Conservation (phyloP, 2,329 filamentous ascomycete genomes). For the Claviceps sp. region DNA sequence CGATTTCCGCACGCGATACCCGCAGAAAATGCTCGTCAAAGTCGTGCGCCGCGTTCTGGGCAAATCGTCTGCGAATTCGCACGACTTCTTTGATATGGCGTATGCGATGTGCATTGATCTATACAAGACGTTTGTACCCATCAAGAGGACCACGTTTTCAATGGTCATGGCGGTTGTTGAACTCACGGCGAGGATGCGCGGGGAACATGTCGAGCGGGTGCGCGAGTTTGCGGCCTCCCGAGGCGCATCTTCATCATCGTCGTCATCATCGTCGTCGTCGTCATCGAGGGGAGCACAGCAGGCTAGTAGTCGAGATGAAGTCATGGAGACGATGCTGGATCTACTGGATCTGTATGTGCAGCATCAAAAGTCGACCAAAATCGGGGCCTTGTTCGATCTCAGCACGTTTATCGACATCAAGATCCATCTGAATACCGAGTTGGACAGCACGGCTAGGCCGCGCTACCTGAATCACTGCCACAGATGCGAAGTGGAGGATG, state of each 20-base stretch:
- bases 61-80: conserved; percentile 6
- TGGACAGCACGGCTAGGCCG: conserved; percentile 46
- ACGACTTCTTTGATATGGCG: conserved; percentile 48
- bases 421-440: conserved; percentile 73
- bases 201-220: conserved; percentile 37
- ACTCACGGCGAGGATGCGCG: conserved; percentile 58
- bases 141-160: conserved; percentile 80
- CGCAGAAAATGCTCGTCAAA: conserved; percentile 75
- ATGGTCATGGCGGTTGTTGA: conserved; percentile 75
- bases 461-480: conserved; percentile 51
- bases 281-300: conserved; percentile 9
- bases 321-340: conserved; percentile 74
- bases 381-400: conserved; percentile 59
- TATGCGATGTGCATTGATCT: conserved; percentile 79
- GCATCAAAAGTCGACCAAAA: conserved; percentile 57
- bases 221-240: conserved; percentile 34
- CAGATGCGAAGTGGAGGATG: conserved; percentile 31
- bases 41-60: conserved; percentile 47
- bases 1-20: conserved; percentile 82
- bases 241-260: not conserved
- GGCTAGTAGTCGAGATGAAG: conserved; percentile 32
- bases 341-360: conserved; percentile 87
- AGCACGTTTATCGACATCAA: conserved; percentile 76
- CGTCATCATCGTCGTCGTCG: not conserved
- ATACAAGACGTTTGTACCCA: conserved; percentile 82